Conservation (phyloP, 306 rosid genomes). For the Quercus parvula region DNA sequence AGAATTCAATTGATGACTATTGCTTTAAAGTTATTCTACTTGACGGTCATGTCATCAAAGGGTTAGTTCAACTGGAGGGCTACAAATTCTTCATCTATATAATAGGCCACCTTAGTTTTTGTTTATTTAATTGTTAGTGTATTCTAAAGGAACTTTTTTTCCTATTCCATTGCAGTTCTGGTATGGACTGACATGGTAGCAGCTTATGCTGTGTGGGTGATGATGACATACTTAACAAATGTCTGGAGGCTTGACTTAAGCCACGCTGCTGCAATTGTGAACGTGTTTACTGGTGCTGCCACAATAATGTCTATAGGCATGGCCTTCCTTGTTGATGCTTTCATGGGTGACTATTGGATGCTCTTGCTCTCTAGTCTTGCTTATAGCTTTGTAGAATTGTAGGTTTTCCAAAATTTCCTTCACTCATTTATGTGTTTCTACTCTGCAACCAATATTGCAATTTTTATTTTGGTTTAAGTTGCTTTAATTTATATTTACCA, state of each 20-base stretch:
- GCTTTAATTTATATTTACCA: no score
- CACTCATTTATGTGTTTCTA: no score
- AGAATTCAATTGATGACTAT: no score
- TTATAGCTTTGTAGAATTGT: not conserved
- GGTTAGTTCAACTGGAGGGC: no score
- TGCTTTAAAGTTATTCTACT: no score
- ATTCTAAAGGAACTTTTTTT: not conserved
- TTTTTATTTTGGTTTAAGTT: not conserved
- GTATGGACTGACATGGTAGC: slow-evolving; percentile 7
- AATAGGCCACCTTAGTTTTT: not conserved
- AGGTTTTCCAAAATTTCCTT: slow-evolving; percentile 1
- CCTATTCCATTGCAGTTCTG: not conserved
- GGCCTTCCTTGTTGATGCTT: slow-evolving; percentile 19
- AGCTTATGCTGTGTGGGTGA: slow-evolving; percentile 3
- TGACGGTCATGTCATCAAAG: no score
- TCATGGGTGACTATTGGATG: slow-evolving; percentile 15
- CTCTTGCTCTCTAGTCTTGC: slow-evolving; percentile 20
- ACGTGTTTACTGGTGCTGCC: slow-evolving; percentile 11
- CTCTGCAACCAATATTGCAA: no score
- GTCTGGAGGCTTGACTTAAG: slow-evolving; percentile 20
- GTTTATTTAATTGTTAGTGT: not conserved
- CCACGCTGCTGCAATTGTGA: slow-evolving; percentile 33
- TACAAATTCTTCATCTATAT: not conserved
- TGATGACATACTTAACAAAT: slow-evolving; percentile 21
- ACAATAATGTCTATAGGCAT: slow-evolving; percentile 14